phyloP scores from a whole-genome alignment of 2,329 filamentous ascomycete species.

The Fusarium citri region DNA sequence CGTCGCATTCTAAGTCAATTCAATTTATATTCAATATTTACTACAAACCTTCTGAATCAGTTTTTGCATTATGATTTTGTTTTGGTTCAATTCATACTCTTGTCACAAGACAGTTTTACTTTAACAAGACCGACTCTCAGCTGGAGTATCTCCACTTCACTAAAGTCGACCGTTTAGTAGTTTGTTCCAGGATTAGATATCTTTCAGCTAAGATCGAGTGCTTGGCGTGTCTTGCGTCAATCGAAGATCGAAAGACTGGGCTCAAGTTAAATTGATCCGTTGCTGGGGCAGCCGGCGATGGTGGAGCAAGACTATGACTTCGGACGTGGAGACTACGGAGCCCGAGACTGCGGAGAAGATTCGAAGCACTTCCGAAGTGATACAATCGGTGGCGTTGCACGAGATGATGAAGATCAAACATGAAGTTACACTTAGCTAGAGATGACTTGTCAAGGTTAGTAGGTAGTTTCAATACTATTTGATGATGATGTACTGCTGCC shows the following conservation, averaged over 20 bases:
- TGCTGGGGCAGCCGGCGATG: constrained; percentile 23
- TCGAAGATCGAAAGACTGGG: constrained; percentile 25
- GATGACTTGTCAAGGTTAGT: background rate
- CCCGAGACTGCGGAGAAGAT: constrained; percentile 4
- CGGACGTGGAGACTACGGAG: background rate
- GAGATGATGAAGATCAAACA: background rate
- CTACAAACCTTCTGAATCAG: constrained; percentile 12
- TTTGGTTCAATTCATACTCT: background rate
- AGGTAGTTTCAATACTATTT: background rate
- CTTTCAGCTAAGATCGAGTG: background rate
- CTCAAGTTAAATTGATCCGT: constrained; percentile 8
- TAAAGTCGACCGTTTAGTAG: background rate
- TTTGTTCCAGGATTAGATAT: background rate
- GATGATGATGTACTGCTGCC: background rate
- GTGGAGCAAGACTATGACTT: background rate
- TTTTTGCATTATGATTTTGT: background rate
- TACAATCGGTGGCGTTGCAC: background rate
- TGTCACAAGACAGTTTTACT: constrained; percentile 9
- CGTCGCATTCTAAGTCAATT: constrained; percentile 47
- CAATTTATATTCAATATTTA: constrained; percentile 24
- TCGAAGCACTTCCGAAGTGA: background rate
- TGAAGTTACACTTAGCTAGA: background rate
- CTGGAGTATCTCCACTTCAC: background rate
- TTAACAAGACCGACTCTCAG: background rate
- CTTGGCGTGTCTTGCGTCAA: constrained; percentile 25